These are phyloP conservation scores for Rhodotorula babjevae DNA, from an alignment of 768 basidiomycete species.

Conservation along the genomic window DNA sequence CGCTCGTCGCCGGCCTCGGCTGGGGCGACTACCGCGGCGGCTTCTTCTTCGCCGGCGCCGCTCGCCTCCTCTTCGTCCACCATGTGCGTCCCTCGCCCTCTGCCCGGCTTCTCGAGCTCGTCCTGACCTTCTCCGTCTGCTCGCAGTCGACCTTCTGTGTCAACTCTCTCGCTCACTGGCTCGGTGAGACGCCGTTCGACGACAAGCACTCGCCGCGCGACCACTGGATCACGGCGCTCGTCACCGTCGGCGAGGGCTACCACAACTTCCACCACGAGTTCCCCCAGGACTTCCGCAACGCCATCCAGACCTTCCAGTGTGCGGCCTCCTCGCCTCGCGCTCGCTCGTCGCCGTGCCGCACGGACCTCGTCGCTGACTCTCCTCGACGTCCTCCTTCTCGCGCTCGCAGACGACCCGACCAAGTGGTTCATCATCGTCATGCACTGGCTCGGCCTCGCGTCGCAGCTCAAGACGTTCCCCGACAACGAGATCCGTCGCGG, in stretches of 20 bases:
- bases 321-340: conserved; percentile 15
- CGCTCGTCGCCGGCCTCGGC: conserved; percentile 62
- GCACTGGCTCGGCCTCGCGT: conserved; percentile 64
- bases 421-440: conserved; percentile 75
- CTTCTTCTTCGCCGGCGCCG: conserved; percentile 67
- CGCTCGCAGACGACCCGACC: conserved; percentile 55
- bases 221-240: conserved; percentile 71
- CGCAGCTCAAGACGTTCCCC: conserved; percentile 74
- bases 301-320: conserved; percentile 52
- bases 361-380: not conserved
- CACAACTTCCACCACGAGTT: conserved; percentile 83
- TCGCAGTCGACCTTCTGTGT: conserved; percentile 81
- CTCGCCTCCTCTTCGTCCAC: conserved; percentile 69
- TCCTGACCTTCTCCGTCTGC: too few species aligned
- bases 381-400: not conserved
- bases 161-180: conserved; percentile 80
- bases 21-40: conserved; percentile 76
- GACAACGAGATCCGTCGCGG: conserved; percentile 83
- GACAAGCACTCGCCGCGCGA: conserved; percentile 56
- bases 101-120: not conserved
- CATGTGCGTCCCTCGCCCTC: conserved; percentile 59
- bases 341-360: conserved; percentile 43
- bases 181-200: conserved; percentile 75
- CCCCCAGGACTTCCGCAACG: conserved; percentile 73
- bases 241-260: conserved; percentile 82